Base-by-base conservation (phyloP, 2,329 filamentous ascomycete species). In the Trichoderma endophyticum region DNA sequence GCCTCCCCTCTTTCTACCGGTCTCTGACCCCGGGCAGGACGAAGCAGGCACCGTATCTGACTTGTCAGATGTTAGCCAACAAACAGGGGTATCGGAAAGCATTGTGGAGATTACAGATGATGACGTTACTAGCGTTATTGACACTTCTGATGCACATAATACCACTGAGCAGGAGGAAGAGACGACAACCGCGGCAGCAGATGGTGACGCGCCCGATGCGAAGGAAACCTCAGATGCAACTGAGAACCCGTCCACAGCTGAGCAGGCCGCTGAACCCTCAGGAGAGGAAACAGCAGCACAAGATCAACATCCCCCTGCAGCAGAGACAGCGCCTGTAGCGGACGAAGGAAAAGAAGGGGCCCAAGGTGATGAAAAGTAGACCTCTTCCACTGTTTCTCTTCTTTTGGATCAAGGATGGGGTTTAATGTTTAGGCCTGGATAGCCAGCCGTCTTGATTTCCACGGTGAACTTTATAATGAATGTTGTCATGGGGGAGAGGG, bases 21-120 rank as follows among this genome's bases (percentile, higher is more conserved):
- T 67, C 8, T 72, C 77, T 54, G 73, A 72, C 24, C 64, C 75
- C 14, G 21, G 32, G 8, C 51, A 71, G 12, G 62, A 75, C 18
- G 70, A 73, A 14, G 56, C 72, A 21, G 72, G 70, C 51, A 62
- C 57, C 21, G 39, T 70, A 59, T 71, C 70, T 30, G 71, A 75
- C 32, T 59, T 70, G 32, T 57, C 39, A 21, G 62, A 71, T 60
- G 48, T 56, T 3, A 63, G 74, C 26, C 63, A 59, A 21, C 63
- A 59, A 28, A 64, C 72, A 51, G 63, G 54, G 24, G 56, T 72
- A 14, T 66, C 62, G 28, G 71, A 69, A 59, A 69, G 72, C n/a
- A 21, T 61, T 30, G 70, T 59, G 24, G 70, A 73, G 48, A 43
- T 39, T 7, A 59, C 30, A 32, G 61, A 61, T 1, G 65, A 62